A percentile compares a stretch with the other conserved stretches of the same genome.
phyloP scores from a whole-genome alignment of 108 stramenopile species.

The Discostella pseudostelligera region DNA sequence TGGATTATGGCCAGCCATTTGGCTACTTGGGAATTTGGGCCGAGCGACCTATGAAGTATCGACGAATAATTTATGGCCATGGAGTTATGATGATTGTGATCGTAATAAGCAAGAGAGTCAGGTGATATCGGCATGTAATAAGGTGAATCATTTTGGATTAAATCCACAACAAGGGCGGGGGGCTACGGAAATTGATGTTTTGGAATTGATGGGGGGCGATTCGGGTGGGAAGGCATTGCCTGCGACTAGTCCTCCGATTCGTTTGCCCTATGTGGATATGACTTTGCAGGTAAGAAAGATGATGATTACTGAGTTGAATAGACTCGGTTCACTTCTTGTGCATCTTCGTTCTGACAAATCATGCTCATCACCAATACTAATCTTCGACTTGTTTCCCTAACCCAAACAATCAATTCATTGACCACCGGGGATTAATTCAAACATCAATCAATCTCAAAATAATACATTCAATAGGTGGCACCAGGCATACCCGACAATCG shows the following conservation, averaged over 20 bases:
- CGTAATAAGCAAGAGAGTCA: conserved; percentile 85
- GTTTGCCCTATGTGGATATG: conserved; percentile 85
- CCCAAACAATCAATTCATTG: neutral
- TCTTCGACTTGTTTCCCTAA: neutral
- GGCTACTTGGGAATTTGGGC: conserved; percentile 95
- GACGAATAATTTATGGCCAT: conserved; percentile 89
- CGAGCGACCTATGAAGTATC: conserved; percentile 89
- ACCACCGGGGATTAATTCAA: neutral
- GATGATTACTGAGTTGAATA: no score
- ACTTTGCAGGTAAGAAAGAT: conserved; percentile 76
- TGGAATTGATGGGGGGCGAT: conserved; percentile 94
- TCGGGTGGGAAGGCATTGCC: conserved; percentile 56
- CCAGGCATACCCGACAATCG: conserved; percentile 86
- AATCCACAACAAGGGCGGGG: conserved; percentile 87
- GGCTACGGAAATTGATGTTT: conserved; percentile 94
- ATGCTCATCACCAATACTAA: neutral
- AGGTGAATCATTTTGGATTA: conserved; percentile 89
- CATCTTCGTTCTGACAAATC: neutral
- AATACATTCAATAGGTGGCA: conserved; percentile 60
- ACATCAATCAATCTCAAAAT: conserved; percentile 7
- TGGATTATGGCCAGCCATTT: conserved; percentile 94
- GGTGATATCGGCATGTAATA: conserved; percentile 88
- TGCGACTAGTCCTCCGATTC: conserved; percentile 62
- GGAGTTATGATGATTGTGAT: conserved; percentile 88
- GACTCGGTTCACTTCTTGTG: no score